A percentile compares a stretch with the other conserved stretches of the same genome.
phyloP scores from a whole-genome alignment of 768 basidiomycete genomes.

The Suillus decipiens region DNA sequence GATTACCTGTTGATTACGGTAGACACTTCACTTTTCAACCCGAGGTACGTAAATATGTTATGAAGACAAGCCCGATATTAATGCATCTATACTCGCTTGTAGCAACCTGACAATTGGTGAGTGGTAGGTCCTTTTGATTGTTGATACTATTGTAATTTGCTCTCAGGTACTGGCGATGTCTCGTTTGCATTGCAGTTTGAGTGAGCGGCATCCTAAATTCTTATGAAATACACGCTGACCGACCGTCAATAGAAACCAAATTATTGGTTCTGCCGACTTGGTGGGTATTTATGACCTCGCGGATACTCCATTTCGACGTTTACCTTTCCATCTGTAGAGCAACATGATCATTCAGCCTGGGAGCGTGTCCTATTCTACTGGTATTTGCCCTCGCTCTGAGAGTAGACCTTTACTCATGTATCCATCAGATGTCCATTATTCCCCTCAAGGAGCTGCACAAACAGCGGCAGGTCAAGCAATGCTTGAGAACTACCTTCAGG shows the following conservation, averaged over 20 bases:
- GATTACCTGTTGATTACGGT: slow-evolving; percentile 71
- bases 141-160: slow-evolving; percentile 32
- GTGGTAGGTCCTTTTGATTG: background rate
- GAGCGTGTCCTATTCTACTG: slow-evolving; percentile 54
- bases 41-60: slow-evolving; percentile 44
- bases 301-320: background rate
- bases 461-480: slow-evolving; percentile 53
- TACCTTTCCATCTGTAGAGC: slow-evolving; percentile 33
- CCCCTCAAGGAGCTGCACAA: slow-evolving; percentile 52
- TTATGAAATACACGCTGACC: slow-evolving; percentile 7
- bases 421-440: slow-evolving; percentile 55
- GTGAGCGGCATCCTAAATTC: slow-evolving; percentile 31
- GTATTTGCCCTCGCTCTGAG: slow-evolving; percentile 28
- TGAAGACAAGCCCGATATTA: slow-evolving; percentile 5
- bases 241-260: slow-evolving; percentile 42
- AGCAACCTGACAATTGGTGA: slow-evolving; percentile 42
- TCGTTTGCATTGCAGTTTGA: slow-evolving; percentile 60
- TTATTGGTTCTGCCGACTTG: slow-evolving; percentile 60
- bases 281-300: slow-evolving; percentile 31
- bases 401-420: background rate
- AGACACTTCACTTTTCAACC: slow-evolving; percentile 61
- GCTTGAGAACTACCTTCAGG: slow-evolving; percentile 72
- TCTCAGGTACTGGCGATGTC: slow-evolving; percentile 61
- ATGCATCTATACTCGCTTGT: background rate
- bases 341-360: slow-evolving; percentile 63